A percentile compares a stretch with the other conserved stretches of the same genome.
Evolutionary conservation across 805 yeast genomes (phyloP).

Genomic region (Candida takata): DNA sequence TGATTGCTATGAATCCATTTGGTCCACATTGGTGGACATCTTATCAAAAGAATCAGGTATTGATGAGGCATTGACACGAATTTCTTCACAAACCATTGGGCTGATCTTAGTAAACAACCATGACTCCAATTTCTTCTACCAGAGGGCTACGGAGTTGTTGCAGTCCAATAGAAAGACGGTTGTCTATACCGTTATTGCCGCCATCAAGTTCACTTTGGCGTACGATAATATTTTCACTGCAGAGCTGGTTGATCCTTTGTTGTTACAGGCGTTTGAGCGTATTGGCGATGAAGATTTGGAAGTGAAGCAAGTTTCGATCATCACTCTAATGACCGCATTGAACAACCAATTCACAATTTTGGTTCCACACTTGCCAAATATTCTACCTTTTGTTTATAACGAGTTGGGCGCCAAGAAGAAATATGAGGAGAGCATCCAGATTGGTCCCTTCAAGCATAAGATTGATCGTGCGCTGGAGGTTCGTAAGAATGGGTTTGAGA

Average conservation of each 20-base stretch:
- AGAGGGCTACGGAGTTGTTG: slow-evolving; percentile 17
- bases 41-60: slow-evolving; percentile 7
- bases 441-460: slow-evolving; percentile 84
- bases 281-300: slow-evolving; percentile 36
- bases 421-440: slow-evolving; percentile 58
- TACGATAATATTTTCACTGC: slow-evolving; percentile 22
- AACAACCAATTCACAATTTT: slow-evolving; percentile 47
- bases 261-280: slow-evolving; percentile 18
- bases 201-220: slow-evolving; percentile 31
- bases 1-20: slow-evolving; percentile 22
- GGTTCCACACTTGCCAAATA: slow-evolving; percentile 35
- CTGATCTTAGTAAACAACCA: slow-evolving; percentile 25
- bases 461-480: slow-evolving; percentile 72
- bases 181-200: slow-evolving; percentile 26
- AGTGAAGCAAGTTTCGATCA: slow-evolving; percentile 53
- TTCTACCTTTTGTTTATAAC: slow-evolving; percentile 44
- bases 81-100: slow-evolving; percentile 20
- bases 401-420: slow-evolving; percentile 51
- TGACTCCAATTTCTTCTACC: slow-evolving; percentile 25
- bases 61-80: slow-evolving; percentile 20
- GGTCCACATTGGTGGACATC: slow-evolving; percentile 21
- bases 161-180: slow-evolving; percentile 16
- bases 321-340: slow-evolving; percentile 51
- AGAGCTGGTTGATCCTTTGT: slow-evolving; percentile 18
- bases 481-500: slow-evolving; percentile 66